Evolutionary conservation across 768 basidiomycete genomes (phyloP).

Genomic region (Candolleomyces aberdarensis): DNA sequence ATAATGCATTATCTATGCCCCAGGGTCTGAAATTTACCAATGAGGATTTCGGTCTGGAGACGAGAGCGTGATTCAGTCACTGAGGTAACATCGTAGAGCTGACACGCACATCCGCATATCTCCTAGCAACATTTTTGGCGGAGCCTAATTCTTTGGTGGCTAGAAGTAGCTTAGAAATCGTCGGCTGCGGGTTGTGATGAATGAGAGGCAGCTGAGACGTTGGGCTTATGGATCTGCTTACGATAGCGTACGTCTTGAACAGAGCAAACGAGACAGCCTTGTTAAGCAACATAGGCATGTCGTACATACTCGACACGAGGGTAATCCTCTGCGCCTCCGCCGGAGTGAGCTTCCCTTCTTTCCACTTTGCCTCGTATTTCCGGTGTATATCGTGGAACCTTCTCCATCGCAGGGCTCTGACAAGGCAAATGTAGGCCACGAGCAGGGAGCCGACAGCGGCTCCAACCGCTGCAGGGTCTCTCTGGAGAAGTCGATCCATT

Average conservation of each 20-base stretch:
- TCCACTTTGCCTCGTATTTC: not conserved
- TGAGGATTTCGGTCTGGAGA: constrained; percentile 41
- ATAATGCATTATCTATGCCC: not conserved
- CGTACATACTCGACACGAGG: too few relatives aligned
- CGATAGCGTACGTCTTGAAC: too few relatives aligned
- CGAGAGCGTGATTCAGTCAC: not conserved
- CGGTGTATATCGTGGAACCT: not conserved
- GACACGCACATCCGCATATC: constrained; percentile 46
- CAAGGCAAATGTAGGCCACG: too few relatives aligned
- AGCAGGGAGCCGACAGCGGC: too few relatives aligned
- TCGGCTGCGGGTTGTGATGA: constrained; percentile 29
- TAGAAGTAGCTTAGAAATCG: constrained; percentile 40
- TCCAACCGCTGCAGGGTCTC: too few relatives aligned
- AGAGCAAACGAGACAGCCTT: too few relatives aligned
- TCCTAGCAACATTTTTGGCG: constrained; percentile 32
- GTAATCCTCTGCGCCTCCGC: not conserved
- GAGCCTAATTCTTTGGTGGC: constrained; percentile 39
- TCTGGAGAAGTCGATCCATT: too few relatives aligned
- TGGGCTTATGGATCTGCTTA: too few relatives aligned
- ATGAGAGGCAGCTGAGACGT: too few relatives aligned
- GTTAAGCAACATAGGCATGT: too few relatives aligned
- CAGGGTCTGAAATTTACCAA: constrained; percentile 20
- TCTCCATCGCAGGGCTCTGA: too few relatives aligned
- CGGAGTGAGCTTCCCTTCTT: not conserved
- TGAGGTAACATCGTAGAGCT: not conserved